Evolutionary conservation across 2,329 filamentous ascomycete genomes (phyloP), one percentile per base, ranked within the genome.

Genomic region (Neonectria punicea): DNA sequence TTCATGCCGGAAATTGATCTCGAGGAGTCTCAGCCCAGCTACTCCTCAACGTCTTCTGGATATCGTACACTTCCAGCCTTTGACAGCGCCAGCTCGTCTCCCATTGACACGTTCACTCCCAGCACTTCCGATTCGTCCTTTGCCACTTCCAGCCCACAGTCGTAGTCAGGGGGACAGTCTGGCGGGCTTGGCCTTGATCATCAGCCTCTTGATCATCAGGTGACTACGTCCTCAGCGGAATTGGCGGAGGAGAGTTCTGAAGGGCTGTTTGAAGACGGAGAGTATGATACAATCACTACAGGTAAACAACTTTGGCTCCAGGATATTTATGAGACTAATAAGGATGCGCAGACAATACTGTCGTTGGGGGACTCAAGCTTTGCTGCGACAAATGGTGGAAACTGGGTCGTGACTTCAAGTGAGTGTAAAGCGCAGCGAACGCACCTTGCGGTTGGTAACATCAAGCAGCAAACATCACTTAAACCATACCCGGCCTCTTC

Each of bases 181-280:
- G 39, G 61, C 67, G 70, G 47, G 53, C 50, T 47, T 30, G 64
- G 59, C 49, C 41, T 53, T 44, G 14, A 66, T 43, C 16, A 47
- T 18, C 57, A 59, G n/a, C 2, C 8, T 53, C 43, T 49, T 69
- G 59, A 57, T 36, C 49, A 46, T 20, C 39, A 43, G n/a, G 39
- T 11, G 62, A 61, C 32, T 58, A 51, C 34, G 44, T 49, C 66
- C 64, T 63, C 63, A 60, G 63, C 66, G 70, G 68, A 58, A 61
- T 47, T 28, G 20, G 13, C 14, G 25, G 54, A 39, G 43, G 18
- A 30, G 32, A 14, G 22, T 30, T 10, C 22, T 10, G 43, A 65
- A 7, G 28, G 58, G 28, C 11, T 58, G 34, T 57, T 46, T 3
- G 66, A 50, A 18, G 3, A 30, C 7, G 14, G 14, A 9, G 10